Percentiles rank a stretch among this genome's conserved stretches.
Conservation (phyloP, 163 green algal species). For the Chloromonas sp. region DNA sequence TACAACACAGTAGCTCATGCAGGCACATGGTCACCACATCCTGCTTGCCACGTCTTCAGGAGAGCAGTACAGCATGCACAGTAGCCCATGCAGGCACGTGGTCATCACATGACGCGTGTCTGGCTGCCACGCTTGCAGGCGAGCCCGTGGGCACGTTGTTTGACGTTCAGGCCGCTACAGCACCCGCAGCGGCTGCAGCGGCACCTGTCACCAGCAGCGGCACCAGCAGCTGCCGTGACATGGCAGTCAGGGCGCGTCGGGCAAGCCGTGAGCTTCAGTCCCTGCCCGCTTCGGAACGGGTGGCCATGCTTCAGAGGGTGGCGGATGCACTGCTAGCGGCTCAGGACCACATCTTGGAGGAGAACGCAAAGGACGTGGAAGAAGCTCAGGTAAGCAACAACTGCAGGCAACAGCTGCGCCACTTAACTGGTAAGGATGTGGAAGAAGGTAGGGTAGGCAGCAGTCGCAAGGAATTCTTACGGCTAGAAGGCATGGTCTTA, state of each 20-base stretch:
- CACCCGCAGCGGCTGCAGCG: background rate
- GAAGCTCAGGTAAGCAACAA: constrained; percentile 11
- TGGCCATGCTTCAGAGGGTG: constrained; percentile 71
- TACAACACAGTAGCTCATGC: too few species aligned
- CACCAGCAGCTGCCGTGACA: background rate
- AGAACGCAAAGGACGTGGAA: constrained; percentile 33
- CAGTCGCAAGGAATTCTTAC: too few species aligned
- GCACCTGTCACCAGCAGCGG: background rate
- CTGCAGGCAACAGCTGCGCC: too few species aligned
- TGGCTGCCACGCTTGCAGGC: background rate
- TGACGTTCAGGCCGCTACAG: background rate
- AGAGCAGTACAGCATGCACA: background rate
- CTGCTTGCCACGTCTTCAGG: background rate
- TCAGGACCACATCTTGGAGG: constrained; percentile 71
- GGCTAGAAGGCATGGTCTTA: too few species aligned
- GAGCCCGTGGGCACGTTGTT: background rate
- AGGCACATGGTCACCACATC: background rate
- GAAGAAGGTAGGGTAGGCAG: too few species aligned
- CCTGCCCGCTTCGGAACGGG: constrained; percentile 60
- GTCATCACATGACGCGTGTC: background rate
- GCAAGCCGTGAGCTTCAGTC: constrained; percentile 45
- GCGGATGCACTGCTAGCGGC: constrained; percentile 74
- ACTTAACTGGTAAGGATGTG: too few species aligned
- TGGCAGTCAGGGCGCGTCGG: background rate
- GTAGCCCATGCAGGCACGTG: background rate